Evolutionary conservation across 495 filamentous ascomycete genomes (phyloP).

Genomic region (Oleoguttula mirabilis): DNA sequence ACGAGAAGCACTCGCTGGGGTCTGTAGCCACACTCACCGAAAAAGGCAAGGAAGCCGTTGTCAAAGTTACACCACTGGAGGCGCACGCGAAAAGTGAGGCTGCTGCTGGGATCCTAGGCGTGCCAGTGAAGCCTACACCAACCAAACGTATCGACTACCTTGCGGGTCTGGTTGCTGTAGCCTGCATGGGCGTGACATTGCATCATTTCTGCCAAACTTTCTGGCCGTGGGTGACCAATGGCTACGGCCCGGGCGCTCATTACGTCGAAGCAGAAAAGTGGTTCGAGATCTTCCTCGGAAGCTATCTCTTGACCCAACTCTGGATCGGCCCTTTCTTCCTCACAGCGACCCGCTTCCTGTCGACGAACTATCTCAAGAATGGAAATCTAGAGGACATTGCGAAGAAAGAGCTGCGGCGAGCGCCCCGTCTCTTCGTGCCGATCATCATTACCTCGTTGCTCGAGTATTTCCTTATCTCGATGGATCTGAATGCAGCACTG

Average conservation of each 20-base stretch:
- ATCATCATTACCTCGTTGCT: background rate
- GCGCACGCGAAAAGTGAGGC: background rate
- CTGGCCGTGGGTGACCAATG: background rate
- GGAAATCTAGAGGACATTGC: constrained; percentile 4
- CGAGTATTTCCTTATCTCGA: background rate
- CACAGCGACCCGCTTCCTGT: background rate
- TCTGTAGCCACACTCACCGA: background rate
- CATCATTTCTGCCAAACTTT: constrained; percentile 3
- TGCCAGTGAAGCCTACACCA: background rate
- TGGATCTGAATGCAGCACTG: background rate
- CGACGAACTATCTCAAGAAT: background rate
- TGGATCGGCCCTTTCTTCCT: constrained; percentile 6
- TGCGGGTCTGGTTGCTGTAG: background rate
- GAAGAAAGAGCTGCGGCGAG: constrained; percentile 1
- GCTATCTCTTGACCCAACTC: background rate
- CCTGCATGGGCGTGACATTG: background rate
- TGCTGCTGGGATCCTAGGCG: too few species aligned
- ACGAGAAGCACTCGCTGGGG: too few species aligned
- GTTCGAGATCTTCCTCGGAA: background rate
- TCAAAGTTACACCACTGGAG: background rate
- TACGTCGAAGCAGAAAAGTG: background rate
- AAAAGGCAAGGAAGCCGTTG: background rate
- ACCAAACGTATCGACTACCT: background rate
- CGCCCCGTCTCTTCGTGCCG: background rate
- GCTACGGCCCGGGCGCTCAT: background rate